phyloP scores from a whole-genome alignment of 2,329 filamentous ascomycete species.

The Myriosclerotinia duriaeana region DNA sequence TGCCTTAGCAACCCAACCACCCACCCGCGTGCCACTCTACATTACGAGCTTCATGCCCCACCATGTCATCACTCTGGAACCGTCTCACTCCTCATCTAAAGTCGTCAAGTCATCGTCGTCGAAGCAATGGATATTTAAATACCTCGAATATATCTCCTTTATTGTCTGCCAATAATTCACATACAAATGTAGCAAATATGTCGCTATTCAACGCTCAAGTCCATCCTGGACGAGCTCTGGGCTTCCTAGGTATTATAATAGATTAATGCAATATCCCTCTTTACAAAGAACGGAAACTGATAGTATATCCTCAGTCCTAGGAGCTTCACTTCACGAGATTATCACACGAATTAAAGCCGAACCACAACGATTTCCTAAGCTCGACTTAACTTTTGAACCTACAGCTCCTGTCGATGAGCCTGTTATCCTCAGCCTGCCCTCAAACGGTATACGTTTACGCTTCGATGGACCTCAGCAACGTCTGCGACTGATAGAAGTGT shows the following conservation, averaged over 20 bases:
- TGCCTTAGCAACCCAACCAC: slow-evolving; percentile 13
- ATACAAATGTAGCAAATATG: slow-evolving; percentile 38
- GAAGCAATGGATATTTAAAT: slow-evolving; percentile 1
- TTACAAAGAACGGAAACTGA: slow-evolving; percentile 24
- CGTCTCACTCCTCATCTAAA: slow-evolving; percentile 7
- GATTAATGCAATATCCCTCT: slow-evolving; percentile 36
- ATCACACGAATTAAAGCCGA: slow-evolving; percentile 86
- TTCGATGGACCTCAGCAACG: slow-evolving; percentile 95
- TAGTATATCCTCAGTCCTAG: slow-evolving; percentile 61
- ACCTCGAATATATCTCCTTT: not conserved
- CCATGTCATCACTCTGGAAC: slow-evolving; percentile 11
- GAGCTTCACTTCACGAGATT: slow-evolving; percentile 87
- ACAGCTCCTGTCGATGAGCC: slow-evolving; percentile 71
- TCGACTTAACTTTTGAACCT: slow-evolving; percentile 81
- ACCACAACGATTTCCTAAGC: slow-evolving; percentile 75
- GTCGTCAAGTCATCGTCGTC: not conserved
- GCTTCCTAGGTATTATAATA: slow-evolving; percentile 40
- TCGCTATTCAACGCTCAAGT: slow-evolving; percentile 61
- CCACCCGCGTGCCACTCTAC: not conserved
- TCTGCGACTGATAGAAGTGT: slow-evolving; percentile 83
- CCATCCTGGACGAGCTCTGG: slow-evolving; percentile 62
- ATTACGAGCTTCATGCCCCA: slow-evolving; percentile 23
- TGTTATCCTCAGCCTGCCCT: slow-evolving; percentile 71
- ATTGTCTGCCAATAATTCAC: not conserved
- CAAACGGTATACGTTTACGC: slow-evolving; percentile 83